Conservation (phyloP, 2,329 filamentous ascomycete species). For the Neofusicoccum umdonicola region DNA sequence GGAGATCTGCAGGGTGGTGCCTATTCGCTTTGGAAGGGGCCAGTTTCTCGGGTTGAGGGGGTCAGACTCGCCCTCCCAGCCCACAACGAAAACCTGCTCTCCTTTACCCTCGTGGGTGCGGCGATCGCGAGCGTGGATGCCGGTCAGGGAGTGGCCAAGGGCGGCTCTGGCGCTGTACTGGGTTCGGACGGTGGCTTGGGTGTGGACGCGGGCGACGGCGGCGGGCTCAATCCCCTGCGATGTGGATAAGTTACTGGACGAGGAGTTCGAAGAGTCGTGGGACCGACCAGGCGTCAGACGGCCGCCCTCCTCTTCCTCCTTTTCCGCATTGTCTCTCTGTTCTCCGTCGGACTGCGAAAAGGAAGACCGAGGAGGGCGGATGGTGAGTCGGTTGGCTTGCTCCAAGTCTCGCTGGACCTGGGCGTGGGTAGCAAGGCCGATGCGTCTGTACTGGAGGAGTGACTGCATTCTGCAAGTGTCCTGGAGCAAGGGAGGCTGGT, state of each 20-base stretch:
- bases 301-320: conserved; percentile 17
- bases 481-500: background rate
- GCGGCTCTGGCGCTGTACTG: conserved; percentile 31
- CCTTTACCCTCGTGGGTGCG: conserved; percentile 35
- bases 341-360: background rate
- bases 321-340: background rate
- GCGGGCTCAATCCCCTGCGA: conserved; percentile 20
- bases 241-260: conserved; percentile 13
- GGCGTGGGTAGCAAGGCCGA: conserved; percentile 20
- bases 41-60: conserved; percentile 39
- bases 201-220: conserved; percentile 21
- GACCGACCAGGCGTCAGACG: conserved; percentile 16
- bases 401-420: conserved; percentile 22
- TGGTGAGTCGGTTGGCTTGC: conserved; percentile 15
- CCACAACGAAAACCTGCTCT: conserved; percentile 40
- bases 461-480: conserved; percentile 26
- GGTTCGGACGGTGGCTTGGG: conserved; percentile 27
- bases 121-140: conserved; percentile 36
- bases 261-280: background rate
- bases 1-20: conserved; percentile 34
- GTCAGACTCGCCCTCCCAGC: conserved; percentile 36
- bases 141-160: conserved; percentile 35
- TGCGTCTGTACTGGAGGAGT: conserved; percentile 26
- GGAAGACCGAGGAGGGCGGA: background rate
- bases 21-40: conserved; percentile 28